Conservation (phyloP, 352 stramenopile genomes). For the Globisporangium ultimum region DNA sequence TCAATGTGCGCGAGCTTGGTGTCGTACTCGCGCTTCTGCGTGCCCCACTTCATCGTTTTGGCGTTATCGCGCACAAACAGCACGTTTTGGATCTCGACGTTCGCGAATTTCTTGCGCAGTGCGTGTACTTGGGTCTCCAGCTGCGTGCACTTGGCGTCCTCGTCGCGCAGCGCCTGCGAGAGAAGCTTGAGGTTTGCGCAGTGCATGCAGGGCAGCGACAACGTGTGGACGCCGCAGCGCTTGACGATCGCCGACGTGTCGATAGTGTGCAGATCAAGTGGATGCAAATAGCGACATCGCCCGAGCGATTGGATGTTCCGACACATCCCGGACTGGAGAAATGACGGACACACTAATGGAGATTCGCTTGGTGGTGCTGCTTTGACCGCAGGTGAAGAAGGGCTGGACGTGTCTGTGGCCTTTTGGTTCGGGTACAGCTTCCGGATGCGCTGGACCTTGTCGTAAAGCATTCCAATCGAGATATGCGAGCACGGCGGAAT, state of each 20-base stretch:
- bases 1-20: constrained; percentile 35
- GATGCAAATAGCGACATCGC: constrained; percentile 61
- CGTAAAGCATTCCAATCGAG: constrained; percentile 39
- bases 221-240: constrained; percentile 24
- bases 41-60: constrained; percentile 57
- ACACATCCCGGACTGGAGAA: constrained; percentile 44
- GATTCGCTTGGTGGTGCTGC: not conserved
- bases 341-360: constrained; percentile 46
- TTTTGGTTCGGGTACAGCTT: constrained; percentile 41
- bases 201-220: constrained; percentile 57
- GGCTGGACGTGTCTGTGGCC: too few relatives aligned
- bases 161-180: constrained; percentile 16
- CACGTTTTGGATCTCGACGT: constrained; percentile 41
- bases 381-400: too few relatives aligned
- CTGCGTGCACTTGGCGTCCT: constrained; percentile 29
- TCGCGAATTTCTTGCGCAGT: constrained; percentile 34
- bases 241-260: constrained; percentile 38
- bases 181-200: constrained; percentile 37
- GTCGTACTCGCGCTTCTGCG: constrained; percentile 43
- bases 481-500: constrained; percentile 58
- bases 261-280: constrained; percentile 43
- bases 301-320: constrained; percentile 56
- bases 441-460: constrained; percentile 38
- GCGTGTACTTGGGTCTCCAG: too few relatives aligned
- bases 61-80: constrained; percentile 40